phyloP scores from a whole-genome alignment of 176 grass and related monocot species.

The Dactylis glomerata region DNA sequence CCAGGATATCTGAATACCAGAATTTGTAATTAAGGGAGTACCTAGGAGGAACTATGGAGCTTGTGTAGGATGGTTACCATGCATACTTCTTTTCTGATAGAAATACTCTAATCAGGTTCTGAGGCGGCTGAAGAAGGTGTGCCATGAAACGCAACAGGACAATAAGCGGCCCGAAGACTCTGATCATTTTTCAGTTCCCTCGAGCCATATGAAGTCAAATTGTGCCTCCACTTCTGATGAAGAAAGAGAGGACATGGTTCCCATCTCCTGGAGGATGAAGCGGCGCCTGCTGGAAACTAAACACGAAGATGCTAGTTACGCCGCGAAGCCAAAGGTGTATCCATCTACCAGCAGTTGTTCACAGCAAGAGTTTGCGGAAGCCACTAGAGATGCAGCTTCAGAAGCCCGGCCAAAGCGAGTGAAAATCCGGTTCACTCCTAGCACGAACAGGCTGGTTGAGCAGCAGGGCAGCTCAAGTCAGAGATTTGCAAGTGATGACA shows the following conservation, averaged over 20 bases:
- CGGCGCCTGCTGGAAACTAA: conserved; percentile 26
- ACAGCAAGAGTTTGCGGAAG: background rate
- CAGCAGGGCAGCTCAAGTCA: conserved; percentile 35
- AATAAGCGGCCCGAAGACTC: conserved; percentile 20
- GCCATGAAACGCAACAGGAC: conserved; percentile 31
- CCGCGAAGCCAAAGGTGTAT: conserved; percentile 11
- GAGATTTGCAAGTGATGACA: conserved; percentile 36
- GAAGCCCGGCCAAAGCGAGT: conserved; percentile 42
- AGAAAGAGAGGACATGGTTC: conserved; percentile 43
- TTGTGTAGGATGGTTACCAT: background rate
- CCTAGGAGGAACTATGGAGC: background rate
- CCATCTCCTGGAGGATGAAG: conserved; percentile 47
- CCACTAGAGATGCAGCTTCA: conserved; percentile 27
- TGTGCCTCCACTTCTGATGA: conserved; percentile 29
- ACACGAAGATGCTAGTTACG: background rate
- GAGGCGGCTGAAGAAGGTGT: conserved; percentile 81
- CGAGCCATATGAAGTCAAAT: conserved; percentile 20
- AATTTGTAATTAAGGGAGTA: background rate
- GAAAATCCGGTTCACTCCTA: conserved; percentile 38
- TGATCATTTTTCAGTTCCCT: conserved; percentile 18
- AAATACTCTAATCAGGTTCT: conserved; percentile 50
- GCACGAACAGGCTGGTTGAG: conserved; percentile 18
- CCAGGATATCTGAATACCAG: background rate
- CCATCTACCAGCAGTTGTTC: conserved; percentile 19
- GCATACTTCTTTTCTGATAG: conserved; percentile 2